Conservation (phyloP, 768 basidiomycete species). For the Lactarius akahatsu region DNA sequence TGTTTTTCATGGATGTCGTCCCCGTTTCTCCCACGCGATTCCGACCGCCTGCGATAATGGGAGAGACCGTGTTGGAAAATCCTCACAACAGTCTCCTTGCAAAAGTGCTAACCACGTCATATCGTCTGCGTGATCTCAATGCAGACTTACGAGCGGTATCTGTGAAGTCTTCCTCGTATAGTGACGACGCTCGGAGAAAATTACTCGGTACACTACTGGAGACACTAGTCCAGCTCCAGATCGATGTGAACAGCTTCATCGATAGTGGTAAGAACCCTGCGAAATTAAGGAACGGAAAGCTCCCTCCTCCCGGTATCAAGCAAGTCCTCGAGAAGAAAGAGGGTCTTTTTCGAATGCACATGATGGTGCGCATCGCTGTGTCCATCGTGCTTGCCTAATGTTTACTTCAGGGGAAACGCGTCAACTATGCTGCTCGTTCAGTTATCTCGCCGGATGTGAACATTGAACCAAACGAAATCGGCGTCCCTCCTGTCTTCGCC, state of each 20-base stretch:
- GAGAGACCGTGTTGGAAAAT: slow-evolving; percentile 92
- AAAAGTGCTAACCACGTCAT: slow-evolving; percentile 76
- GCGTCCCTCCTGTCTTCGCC: slow-evolving; percentile 96
- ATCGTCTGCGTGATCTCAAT: slow-evolving; percentile 76
- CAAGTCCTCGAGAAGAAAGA: slow-evolving; percentile 99
- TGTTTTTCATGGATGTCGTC: slow-evolving; percentile 95
- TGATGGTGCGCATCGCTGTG: slow-evolving; percentile 74
- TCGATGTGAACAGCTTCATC: slow-evolving; percentile 95
- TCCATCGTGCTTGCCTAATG: slow-evolving; percentile 14
- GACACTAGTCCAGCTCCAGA: slow-evolving; percentile 82
- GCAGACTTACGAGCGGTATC: slow-evolving; percentile 59
- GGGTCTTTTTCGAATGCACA: slow-evolving; percentile 94
- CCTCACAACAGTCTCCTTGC: slow-evolving; percentile 90
- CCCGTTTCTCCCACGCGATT: slow-evolving; percentile 94
- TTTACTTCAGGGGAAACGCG: slow-evolving; percentile 84
- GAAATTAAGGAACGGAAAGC: slow-evolving; percentile 79
- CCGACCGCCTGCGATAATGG: slow-evolving; percentile 90
- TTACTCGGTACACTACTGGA: slow-evolving; percentile 73
- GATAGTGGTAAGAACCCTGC: slow-evolving; percentile 95
- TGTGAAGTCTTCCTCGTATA: slow-evolving; percentile 51
- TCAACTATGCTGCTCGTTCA: slow-evolving; percentile 99
- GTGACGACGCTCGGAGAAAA: slow-evolving; percentile 51
- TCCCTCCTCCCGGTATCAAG: slow-evolving; percentile 92
- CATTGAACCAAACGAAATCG: slow-evolving; percentile 98
- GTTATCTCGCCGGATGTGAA: slow-evolving; percentile 99